phyloP scores from a whole-genome alignment of 371 early-diverging fungal genomes.

The Nematocida displodere region DNA sequence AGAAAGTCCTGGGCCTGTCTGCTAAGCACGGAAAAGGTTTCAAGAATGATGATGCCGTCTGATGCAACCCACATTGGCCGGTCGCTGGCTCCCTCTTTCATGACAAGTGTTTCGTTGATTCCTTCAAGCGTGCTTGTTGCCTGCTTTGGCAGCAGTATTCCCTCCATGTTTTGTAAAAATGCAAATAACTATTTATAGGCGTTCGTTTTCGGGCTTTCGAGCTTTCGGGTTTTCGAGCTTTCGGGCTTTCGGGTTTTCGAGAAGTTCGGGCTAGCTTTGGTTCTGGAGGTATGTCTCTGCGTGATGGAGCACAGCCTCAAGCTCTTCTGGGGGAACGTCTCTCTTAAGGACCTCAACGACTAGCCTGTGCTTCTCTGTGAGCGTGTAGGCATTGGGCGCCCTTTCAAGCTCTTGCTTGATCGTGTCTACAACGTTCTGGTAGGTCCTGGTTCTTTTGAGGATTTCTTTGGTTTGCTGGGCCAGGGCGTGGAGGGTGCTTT shows the following conservation, averaged over 20 bases:
- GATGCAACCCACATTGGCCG: slow-evolving; percentile 90
- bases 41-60: slow-evolving; percentile 83
- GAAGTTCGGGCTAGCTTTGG: too few species aligned
- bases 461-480: not conserved
- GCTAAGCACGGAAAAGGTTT: slow-evolving; percentile 84
- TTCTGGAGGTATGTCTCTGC: too few species aligned
- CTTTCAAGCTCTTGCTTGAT: slow-evolving; percentile 13
- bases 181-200: too few species aligned
- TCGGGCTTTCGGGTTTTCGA: too few species aligned
- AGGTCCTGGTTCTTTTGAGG: not conserved
- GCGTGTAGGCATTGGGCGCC: not conserved
- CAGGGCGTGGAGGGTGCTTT: not conserved
- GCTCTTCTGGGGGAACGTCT: slow-evolving; percentile 8
- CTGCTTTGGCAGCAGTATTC: slow-evolving; percentile 63
- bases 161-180: too few species aligned
- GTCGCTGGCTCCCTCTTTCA: slow-evolving; percentile 77
- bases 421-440: not conserved
- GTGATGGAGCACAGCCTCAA: too few species aligned
- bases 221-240: too few species aligned
- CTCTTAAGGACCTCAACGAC: not conserved
- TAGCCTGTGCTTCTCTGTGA: slow-evolving; percentile 13
- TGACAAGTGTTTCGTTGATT: slow-evolving; percentile 58
- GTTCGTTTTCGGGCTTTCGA: too few species aligned
- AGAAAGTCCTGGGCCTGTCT: slow-evolving; percentile 92
- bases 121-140: slow-evolving; percentile 60